Percentiles rank a stretch among this genome's conserved stretches.
Evolutionary conservation across 345 rosid genomes (phyloP).

Genomic region (Syzygium jambos): DNA sequence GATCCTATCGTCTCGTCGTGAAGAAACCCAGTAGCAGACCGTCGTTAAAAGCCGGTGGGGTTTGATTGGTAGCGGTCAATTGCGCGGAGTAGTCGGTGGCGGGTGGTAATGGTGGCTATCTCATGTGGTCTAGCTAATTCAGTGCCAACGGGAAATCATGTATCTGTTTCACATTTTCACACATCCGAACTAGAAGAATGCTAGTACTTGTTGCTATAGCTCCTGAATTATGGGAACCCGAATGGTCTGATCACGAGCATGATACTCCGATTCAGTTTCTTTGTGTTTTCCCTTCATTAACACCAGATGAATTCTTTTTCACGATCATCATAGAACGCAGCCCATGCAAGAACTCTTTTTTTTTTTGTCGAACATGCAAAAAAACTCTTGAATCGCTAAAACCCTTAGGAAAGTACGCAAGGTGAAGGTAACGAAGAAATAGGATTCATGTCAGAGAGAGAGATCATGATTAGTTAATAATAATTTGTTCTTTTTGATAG

Average conservation of each 20-base stretch:
- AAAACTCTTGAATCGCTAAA: neutral
- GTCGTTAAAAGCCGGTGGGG: neutral
- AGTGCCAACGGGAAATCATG: neutral
- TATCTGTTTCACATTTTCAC: neutral
- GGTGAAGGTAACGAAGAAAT: neutral
- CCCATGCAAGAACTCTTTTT: neutral
- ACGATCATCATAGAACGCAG: neutral
- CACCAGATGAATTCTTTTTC: neutral
- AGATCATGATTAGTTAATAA: neutral
- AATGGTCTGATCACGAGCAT: neutral
- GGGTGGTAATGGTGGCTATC: neutral
- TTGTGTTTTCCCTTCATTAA: neutral
- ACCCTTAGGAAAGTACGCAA: neutral
- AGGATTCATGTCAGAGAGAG: neutral
- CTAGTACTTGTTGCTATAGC: neutral
- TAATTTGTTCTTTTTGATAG: neutral
- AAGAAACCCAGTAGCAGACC: neutral
- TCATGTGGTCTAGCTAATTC: neutral
- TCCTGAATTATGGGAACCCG: neutral
- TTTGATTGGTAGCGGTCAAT: neutral
- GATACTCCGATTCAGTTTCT: neutral
- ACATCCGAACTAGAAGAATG: neutral
- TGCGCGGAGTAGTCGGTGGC: neutral
- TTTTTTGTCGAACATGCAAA: too few species aligned
- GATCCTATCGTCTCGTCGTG: neutral